Evolutionary conservation across 805 yeast species (phyloP), one percentile per base, ranked within the genome.

Genomic region (Candida michaelii): DNA sequence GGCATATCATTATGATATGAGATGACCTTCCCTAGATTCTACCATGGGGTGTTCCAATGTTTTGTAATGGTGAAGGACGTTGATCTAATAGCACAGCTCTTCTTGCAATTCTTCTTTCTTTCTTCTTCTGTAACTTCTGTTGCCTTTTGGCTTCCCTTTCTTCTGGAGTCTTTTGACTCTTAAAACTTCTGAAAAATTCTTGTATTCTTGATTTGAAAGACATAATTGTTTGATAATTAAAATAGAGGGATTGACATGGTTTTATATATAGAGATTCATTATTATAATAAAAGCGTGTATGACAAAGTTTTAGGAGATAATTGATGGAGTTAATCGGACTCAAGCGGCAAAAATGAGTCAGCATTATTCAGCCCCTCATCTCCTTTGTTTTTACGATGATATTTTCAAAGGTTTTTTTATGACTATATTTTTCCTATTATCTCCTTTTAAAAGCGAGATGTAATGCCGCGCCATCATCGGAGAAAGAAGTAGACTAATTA

Each of bases 371-470:
- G 5, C 23, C 23, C 23, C 23, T 21, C 23, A 21, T 6, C 8
- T 21, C 8, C 5, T 6, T 21, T 21, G 23, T 21, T 21, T 21
- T n/a, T n/a, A n/a, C n/a, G n/a, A n/a, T n/a, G n/a, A n/a, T n/a
- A 21, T 21, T 21, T 21, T n/a, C n/a, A n/a, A n/a, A 21, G 23
- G 23, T 21, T 21, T 21, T 21, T 21, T 8, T 21, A 21, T 21
- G 5, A 21, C 23, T 21, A 8, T 21, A 8, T 21, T 15, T 33
- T 33, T 19, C 36, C 36, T 19, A 6, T 33, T 33, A 33, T 19
- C 9, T 33, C 36, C 36, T 13, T 19, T 12, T 34, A 34, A 34
- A 21, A 21, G 37, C 37, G 37, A 24, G 14, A 8, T 21, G 23
- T 16, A 11, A n/a, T 5, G 33, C 33, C 33, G 33, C 13, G 12